Base-by-base conservation (phyloP, 140 eudicot genomes). In the Flaveria floridana region DNA sequence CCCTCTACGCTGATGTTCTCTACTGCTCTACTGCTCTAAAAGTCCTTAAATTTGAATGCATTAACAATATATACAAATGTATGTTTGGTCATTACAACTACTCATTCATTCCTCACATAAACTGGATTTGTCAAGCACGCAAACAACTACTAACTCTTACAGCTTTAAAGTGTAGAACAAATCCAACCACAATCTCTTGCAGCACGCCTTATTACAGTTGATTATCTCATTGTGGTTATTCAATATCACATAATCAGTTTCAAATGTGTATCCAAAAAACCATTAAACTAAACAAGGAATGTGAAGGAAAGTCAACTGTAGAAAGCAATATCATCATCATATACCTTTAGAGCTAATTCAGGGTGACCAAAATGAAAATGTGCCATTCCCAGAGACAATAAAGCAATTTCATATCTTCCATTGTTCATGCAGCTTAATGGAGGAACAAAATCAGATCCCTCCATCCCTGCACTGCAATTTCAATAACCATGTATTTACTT, bases 301-400 rank as follows among this genome's bases (percentile, higher is more conserved):
- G 71, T 10, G 53, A 64, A 61, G 23, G 69, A 41, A 70, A 47
- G 70, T 30, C 47, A 19, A 70, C 18, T 28, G 28, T 1, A 74
- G 53, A 26, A 47, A 48, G 37, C 63, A 70, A 69, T 26, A 55
- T 82, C 50, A 70, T 66, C 47, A 68, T 44, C 13, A 44, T 78
- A 76, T 89, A 88, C 98, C 89, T 95, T 96, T 69, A 95, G 80
- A 81, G 96, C 95, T 78, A 86, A 81, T 75, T 87, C 87, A 58
- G 99, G 99, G 79, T 95, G 96, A 66, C 99, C 99, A 77, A 95
- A 84, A 72, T 95, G 96, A 81, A 90, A 87, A 84, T 95, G 99
- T 87, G 89, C 84, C 92, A 95, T 90, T 77, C 99, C 99, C 20
- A 87, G 80, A 83, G 96, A 88, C 73, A 95, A 68, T 74, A 95